Percentiles rank a stretch among this genome's conserved stretches.
These are phyloP conservation scores for Leishmania turanica DNA, from an alignment of 208 protist genomes.

Conservation along the genomic window DNA sequence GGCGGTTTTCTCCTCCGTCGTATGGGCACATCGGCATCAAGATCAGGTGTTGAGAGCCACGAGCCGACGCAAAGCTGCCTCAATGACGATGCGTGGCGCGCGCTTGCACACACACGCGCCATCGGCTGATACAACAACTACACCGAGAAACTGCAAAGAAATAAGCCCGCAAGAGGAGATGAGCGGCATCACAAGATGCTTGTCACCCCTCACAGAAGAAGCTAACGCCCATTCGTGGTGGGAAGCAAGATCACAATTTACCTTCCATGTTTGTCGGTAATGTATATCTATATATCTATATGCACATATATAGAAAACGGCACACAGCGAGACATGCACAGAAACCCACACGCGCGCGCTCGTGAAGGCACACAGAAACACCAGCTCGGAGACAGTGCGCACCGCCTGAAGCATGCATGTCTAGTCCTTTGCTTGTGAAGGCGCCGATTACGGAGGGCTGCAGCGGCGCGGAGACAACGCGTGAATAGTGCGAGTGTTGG, in stretches of 20 bases:
- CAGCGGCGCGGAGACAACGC: neutral
- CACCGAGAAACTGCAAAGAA: neutral
- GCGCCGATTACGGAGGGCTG: neutral
- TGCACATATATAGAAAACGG: too few relatives aligned
- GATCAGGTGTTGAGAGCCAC: neutral
- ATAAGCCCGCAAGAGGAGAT: neutral
- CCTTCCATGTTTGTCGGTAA: neutral
- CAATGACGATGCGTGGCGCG: neutral
- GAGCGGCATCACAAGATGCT: neutral
- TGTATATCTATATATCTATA: too few relatives aligned
- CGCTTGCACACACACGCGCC: neutral
- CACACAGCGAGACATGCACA: neutral
- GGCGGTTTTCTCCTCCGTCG: neutral
- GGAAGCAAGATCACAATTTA: neutral
- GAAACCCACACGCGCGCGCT: neutral
- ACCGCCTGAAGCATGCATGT: neutral
- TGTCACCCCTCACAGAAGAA: neutral
- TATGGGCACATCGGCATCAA: neutral
- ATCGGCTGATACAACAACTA: neutral
- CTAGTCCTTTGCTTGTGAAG: neutral
- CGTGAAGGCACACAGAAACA: neutral
- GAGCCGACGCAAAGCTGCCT: neutral
- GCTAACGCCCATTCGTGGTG: neutral
- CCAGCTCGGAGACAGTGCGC: neutral
- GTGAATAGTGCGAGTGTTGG: neutral